Base-by-base conservation (phyloP, 192 early-diverging fungal genomes). In the Coemansia sp. region DNA sequence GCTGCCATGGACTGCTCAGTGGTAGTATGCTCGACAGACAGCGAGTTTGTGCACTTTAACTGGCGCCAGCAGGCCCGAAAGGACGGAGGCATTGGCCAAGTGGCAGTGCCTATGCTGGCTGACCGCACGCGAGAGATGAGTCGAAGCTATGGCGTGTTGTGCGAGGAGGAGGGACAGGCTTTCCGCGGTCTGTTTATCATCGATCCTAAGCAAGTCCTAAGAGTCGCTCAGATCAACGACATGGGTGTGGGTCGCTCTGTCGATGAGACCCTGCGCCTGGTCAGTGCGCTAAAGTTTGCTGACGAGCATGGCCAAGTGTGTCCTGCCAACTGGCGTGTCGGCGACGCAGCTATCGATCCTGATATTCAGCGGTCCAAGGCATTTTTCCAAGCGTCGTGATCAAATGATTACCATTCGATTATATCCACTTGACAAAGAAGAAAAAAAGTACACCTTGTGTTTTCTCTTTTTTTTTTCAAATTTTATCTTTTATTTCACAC, bases 101-200 rank as follows among this genome's bases (percentile, higher is more conserved):
- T 96, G 79, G 84, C 89, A 47, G 92, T 95, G 83, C 94, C 95
- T 22, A 85, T 97, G 40, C 64, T 95, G 40, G 78, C 91, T 44
- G 75, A 97, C 90, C 85, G 92, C 91, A 84, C 75, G 81, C 76
- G 90, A 91, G 52, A 1, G 6, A 74, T 92, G 71, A 78, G 75
- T 31, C 89, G 93, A 57, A 58, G 49, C 65, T 97, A 93, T 71
- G 93, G 92, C 69, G 93, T 95, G 36, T 85, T 94, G 20, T 74
- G 91, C 74, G 88, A 91, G 71, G 83, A 90, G 5, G 89, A 83
- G n/a, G 87, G 84, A 31, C 78, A 89, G 36, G 91, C 94, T 47
- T 88, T 94, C 68, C 90, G 92, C 33, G 91, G 90, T 68, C 75
- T 92, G 33, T 95, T 94, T 76, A 88, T 97, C 73, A 92, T 97